These are phyloP conservation scores for Apiospora aurea DNA, from an alignment of 2,329 filamentous ascomycete species.

Conservation along the genomic window DNA sequence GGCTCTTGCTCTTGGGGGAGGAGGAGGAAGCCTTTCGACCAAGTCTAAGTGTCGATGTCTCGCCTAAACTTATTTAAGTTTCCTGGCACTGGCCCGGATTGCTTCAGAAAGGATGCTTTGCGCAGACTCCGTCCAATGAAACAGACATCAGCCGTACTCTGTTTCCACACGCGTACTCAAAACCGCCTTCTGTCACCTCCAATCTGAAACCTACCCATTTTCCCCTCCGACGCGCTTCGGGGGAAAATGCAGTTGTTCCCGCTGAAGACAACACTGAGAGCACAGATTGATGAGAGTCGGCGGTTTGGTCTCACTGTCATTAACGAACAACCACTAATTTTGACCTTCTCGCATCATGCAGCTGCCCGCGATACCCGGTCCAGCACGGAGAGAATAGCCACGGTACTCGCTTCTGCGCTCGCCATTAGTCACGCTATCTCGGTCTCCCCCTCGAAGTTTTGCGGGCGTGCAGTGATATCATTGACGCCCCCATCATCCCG, in stretches of 20 bases:
- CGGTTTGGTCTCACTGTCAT: neutral
- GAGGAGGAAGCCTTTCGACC: neutral
- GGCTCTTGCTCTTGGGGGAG: neutral
- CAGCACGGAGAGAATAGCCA: constrained; percentile 27
- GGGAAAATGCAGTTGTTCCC: neutral
- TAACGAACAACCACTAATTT: constrained; percentile 32
- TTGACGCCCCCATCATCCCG: constrained; percentile 20
- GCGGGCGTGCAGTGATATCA: constrained; percentile 27
- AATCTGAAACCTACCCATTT: neutral
- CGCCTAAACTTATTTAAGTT: constrained; percentile 17
- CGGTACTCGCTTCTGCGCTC: neutral
- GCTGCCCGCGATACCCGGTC: constrained; percentile 42
- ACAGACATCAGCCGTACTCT: constrained; percentile 2
- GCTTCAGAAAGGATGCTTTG: constrained; percentile 4
- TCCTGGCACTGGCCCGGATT: constrained; percentile 13
- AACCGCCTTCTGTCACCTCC: constrained; percentile 7
- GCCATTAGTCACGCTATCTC: neutral
- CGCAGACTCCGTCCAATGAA: constrained; percentile 16
- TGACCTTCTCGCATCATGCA: constrained; percentile 44
- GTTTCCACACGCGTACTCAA: neutral
- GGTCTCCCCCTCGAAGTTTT: constrained; percentile 4
- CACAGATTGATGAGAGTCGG: neutral
- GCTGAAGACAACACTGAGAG: neutral
- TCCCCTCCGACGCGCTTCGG: neutral
- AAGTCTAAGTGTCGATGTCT: constrained; percentile 11